phyloP scores from a whole-genome alignment of 2,329 filamentous ascomycete genomes.

The Colletotrichum musicola region DNA sequence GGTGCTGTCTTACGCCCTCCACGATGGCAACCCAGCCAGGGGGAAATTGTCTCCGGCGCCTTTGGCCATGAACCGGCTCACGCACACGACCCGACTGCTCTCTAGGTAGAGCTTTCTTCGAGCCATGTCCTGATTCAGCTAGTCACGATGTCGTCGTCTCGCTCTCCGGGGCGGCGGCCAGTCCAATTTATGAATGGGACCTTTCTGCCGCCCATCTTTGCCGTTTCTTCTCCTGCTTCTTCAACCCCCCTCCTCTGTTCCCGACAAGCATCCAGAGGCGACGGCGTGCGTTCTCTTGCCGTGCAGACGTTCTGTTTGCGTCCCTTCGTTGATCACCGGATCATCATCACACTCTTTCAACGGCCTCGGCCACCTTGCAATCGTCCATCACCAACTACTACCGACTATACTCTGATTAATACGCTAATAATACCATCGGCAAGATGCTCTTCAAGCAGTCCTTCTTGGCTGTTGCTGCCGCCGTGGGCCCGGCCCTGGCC shows the following conservation, averaged over 20 bases:
- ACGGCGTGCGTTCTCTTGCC: conserved; percentile 28
- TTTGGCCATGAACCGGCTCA: conserved; percentile 2
- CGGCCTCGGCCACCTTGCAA: conserved; percentile 51
- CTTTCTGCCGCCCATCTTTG: neutral
- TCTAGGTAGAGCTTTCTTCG: conserved; percentile 1
- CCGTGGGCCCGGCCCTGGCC: conserved; percentile 39
- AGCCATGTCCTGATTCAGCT: conserved; percentile 22
- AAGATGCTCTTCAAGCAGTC: conserved; percentile 44
- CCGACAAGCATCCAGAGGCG: conserved; percentile 38
- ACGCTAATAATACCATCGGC: conserved; percentile 27
- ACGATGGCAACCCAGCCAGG: neutral
- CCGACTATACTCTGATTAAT: conserved; percentile 28
- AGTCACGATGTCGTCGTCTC: conserved; percentile 8
- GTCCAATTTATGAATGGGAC: conserved; percentile 22
- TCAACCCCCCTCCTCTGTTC: conserved; percentile 21
- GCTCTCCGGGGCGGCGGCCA: neutral
- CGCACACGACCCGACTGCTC: conserved; percentile 2
- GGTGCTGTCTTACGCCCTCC: neutral
- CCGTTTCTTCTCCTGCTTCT: neutral
- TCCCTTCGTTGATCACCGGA: conserved; percentile 51
- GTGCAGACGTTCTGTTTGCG: conserved; percentile 44
- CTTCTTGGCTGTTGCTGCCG: conserved; percentile 44
- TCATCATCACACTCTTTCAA: conserved; percentile 48
- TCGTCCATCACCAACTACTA: conserved; percentile 43
- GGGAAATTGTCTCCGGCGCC: conserved; percentile 31